Evolutionary conservation across 345 rosid species (phyloP).

Genomic region (Boechera stricta): DNA sequence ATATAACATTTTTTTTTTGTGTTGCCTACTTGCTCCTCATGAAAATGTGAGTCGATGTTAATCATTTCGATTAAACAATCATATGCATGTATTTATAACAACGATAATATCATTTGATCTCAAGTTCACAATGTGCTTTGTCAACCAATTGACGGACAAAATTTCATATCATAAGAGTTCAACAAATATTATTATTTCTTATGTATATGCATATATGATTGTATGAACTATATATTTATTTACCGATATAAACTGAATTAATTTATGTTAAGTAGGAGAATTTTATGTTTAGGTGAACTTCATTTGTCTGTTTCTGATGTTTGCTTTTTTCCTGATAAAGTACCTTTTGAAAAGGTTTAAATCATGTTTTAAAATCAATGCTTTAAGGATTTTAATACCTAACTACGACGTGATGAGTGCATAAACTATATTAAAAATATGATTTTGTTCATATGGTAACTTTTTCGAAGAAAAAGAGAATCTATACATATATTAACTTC

Average conservation of each 20-base stretch:
- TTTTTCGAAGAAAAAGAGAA: neutral
- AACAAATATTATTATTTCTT: neutral
- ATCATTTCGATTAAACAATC: conserved; percentile 8
- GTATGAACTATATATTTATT: neutral
- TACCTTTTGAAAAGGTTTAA: conserved; percentile 39
- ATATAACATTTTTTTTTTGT: neutral
- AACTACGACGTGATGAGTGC: neutral
- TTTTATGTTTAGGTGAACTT: conserved; percentile 40
- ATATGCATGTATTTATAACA: conserved; percentile 6
- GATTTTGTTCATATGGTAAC: neutral
- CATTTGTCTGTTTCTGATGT: conserved; percentile 45
- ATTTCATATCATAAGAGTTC: neutral
- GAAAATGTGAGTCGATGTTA: conserved; percentile 12
- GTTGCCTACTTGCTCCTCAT: neutral
- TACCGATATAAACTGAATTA: neutral
- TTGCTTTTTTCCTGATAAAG: conserved; percentile 37
- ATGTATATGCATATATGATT: neutral
- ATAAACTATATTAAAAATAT: neutral
- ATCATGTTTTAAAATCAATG: neutral
- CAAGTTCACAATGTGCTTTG: neutral
- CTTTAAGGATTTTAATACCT: conserved; percentile 18
- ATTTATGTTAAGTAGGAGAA: conserved; percentile 24
- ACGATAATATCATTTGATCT: neutral
- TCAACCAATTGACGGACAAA: neutral
- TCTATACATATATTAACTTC: neutral